Base-by-base conservation (phyloP, 2,329 filamentous ascomycete genomes). In the Knoxdaviesia proteae region DNA sequence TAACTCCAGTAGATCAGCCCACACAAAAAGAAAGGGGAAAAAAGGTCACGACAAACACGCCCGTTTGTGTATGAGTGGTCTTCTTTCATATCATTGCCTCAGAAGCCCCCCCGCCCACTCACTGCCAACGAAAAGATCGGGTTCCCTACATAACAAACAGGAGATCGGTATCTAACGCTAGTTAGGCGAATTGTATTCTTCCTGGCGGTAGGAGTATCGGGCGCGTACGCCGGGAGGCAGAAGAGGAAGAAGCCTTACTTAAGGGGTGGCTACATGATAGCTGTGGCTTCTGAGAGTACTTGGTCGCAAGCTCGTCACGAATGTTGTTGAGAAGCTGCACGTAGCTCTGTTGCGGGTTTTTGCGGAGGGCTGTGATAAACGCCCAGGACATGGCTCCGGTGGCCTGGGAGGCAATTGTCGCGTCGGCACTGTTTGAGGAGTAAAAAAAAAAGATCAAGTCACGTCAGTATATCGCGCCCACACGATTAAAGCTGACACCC, bases 301-400 rank as follows among this genome's bases (percentile, higher is more conserved):
- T 88, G 41, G 74, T 76, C 47, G 83, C 65, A 48, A 98, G 68
- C 60, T 96, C 86, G 51, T 94, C 87, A 48, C 90, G 81, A 54
- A 98, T 94, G 60, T 80, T 94, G 68, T 94, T 96, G 52, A 98
- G 71, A 47, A 98, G 66, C 64, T 94, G 81, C 42, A 98, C 87
- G 55, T 98, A 98, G 64, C 86, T 94, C 66, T 98, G 90, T 56
- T 94, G 86, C 0, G 88, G 87, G 58, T 96, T 93, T 71, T 94
- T 94, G 65, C 84, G 88, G 50, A 98, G 71, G 38, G 87, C 80
- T 5, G 69, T 80, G 57, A 98, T 87, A 58, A 98, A 98, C 7
- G 90, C 90, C 77, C 83, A 96, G 1, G 86, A 94, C 90, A 98
- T 96, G 55, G 90, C 90, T 42, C 90, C 90, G 0, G 90, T 96